Conservation (phyloP, 768 basidiomycete species). For the Phylloporus arenicola region DNA sequence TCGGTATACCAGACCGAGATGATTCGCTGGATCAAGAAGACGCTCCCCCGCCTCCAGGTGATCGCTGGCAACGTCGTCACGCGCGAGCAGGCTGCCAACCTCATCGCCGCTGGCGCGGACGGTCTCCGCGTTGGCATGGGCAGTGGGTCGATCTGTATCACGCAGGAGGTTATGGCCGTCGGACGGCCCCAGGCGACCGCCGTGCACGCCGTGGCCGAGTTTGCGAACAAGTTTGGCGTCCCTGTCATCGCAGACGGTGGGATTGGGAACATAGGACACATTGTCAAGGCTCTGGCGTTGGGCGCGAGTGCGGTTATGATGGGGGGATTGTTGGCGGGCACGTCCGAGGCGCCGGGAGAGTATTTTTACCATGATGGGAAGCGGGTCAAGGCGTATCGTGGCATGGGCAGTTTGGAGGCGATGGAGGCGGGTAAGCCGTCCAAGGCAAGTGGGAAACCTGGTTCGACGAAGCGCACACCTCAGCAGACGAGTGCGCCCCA, state of each 20-base stretch:
- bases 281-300: conserved; percentile 92
- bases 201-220: conserved; percentile 95
- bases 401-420: conserved; percentile 95
- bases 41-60: conserved; percentile 82
- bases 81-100: conserved; percentile 89
- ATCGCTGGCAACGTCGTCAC: conserved; percentile 98
- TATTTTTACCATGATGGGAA: conserved; percentile 99
- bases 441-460: conserved; percentile 21
- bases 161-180: conserved; percentile 99
- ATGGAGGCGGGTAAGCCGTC: conserved; percentile 69
- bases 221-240: conserved; percentile 87
- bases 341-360: conserved; percentile 95
- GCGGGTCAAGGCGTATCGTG: conserved; percentile 97
- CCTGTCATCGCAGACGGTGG: conserved; percentile 98
- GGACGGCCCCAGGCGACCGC: conserved; percentile 97
- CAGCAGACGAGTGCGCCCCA: conserved; percentile 46
- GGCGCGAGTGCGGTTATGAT: conserved; percentile 99
- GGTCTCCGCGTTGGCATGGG: conserved; percentile 98
- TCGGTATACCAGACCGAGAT: conserved; percentile 91
- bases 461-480: conserved; percentile 42
- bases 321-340: conserved; percentile 94
- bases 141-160: conserved; percentile 97
- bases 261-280: conserved; percentile 91
- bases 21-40: conserved; percentile 87
- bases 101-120: conserved; percentile 94